Evolutionary conservation across 1,139 yeast genomes (phyloP), one percentile per base, ranked within the genome.

Genomic region (Protomyces pachydermus): DNA sequence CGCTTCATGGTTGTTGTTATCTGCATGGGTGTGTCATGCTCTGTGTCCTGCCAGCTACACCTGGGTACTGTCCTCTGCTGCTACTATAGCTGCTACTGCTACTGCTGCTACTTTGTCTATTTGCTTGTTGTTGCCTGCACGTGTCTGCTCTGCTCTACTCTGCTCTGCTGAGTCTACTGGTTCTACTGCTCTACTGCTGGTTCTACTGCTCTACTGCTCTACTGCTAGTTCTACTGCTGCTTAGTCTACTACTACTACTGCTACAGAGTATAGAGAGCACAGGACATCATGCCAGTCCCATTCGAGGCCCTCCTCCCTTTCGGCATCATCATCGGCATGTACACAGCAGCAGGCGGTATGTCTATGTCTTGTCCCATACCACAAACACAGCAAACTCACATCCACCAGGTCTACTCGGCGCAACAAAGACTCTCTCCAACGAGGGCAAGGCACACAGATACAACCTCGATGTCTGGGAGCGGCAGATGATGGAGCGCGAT

Each of bases 401-500:
- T 16, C 10, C 3, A 10, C 42, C 42, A 58, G 62, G 62, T 20
- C 56, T 65, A 10, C 50, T 61, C 14, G 55, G 66, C 18, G 65
- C 65, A 2, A 58, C 55, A 28, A 58, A 64, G 56, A 54, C 61
- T 3, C 45, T 52, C 20, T 51, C 53, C 3, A 60, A 64, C 46
- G 60, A 61, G n/a, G 66, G 66, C 23, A 54, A 64, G 51, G 60
- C 61, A n/a, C 62, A 60, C 23, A 37, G 66, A 39, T 48, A 64
- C 37, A 38, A 53, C 14, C 35, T 64, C 25, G 66, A 64, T 35
- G 46, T 51, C 3, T 64, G 66, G 66, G 66, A 64, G 35, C 48
- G 62, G 14, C 65, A 60, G 34, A 64, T 64, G 66, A 64, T 64
- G 61, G 66, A 54, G 32, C 66, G 66, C 3, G 66, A 64, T 18